phyloP scores from a whole-genome alignment of 192 early-diverging fungal genomes.

The Haplosporangium gracile region DNA sequence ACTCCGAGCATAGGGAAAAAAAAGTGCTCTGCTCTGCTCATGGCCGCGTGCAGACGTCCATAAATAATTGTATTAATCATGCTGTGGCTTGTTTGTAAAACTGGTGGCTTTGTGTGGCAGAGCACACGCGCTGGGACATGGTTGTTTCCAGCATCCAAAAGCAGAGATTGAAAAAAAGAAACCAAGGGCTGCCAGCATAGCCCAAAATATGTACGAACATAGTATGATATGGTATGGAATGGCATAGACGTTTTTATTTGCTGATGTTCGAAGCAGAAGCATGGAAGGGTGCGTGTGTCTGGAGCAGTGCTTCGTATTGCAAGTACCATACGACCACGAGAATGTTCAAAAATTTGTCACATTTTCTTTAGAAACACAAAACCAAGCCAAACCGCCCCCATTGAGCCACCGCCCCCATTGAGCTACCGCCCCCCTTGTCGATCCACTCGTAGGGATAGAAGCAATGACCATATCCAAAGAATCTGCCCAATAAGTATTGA shows the following conservation, averaged over 20 bases:
- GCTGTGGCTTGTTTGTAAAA: neutral
- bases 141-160: no score
- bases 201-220: neutral
- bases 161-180: no score
- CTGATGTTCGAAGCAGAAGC: neutral
- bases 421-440: constrained; percentile 1
- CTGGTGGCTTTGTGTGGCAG: neutral
- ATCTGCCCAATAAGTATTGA: neutral
- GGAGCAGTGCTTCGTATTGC: neutral
- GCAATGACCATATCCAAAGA: neutral
- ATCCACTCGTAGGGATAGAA: constrained; percentile 14
- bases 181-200: neutral
- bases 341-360: neutral
- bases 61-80: neutral
- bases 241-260: neutral
- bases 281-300: neutral
- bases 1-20: neutral
- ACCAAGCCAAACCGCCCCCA: neutral
- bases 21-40: neutral
- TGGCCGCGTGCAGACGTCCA: neutral
- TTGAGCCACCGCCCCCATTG: neutral
- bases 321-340: neutral
- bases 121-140: neutral
- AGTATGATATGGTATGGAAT: neutral
- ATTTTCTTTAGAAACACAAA: neutral